Conservation (phyloP, 139 green algal species). For the Ulvella scutata region DNA sequence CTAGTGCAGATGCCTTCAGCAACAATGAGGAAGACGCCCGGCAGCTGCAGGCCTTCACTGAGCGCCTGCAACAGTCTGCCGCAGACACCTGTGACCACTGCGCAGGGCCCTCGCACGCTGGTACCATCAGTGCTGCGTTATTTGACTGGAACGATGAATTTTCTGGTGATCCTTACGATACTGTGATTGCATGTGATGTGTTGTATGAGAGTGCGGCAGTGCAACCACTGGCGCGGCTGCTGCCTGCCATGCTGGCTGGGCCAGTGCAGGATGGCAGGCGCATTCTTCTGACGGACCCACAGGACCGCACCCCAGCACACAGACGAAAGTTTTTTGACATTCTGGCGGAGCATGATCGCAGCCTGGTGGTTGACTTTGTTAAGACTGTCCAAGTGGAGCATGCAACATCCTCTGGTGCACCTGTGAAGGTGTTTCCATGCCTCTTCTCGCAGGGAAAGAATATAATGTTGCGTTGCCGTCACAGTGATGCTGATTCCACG, state of each 20-base stretch:
- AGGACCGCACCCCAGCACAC: neutral
- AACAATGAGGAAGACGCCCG: neutral
- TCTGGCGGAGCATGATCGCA: neutral
- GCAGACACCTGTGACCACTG: neutral
- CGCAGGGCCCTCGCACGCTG: too few species aligned
- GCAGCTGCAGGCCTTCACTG: neutral
- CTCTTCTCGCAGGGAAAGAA: too few species aligned
- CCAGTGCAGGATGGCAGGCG: neutral
- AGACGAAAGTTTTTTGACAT: neutral
- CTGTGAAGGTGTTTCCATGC: too few species aligned
- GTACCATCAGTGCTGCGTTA: conserved; percentile 2
- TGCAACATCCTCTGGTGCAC: too few species aligned
- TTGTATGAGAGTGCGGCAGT: conserved; percentile 41
- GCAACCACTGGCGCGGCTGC: conserved; percentile 24
- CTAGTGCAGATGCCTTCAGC: neutral
- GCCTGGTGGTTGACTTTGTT: neutral
- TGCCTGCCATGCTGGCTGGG: conserved; percentile 13
- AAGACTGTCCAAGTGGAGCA: neutral
- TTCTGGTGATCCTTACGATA: conserved; percentile 23
- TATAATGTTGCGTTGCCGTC: too few species aligned
- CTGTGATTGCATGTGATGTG: conserved; percentile 51
- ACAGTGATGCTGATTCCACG: too few species aligned
- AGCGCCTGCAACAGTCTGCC: neutral
- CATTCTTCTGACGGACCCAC: neutral
- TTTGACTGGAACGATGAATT: conserved; percentile 35